A percentile compares a stretch with the other conserved stretches of the same genome.
phyloP scores from a whole-genome alignment of 805 yeast genomes.

The Candida hispaniensis region DNA sequence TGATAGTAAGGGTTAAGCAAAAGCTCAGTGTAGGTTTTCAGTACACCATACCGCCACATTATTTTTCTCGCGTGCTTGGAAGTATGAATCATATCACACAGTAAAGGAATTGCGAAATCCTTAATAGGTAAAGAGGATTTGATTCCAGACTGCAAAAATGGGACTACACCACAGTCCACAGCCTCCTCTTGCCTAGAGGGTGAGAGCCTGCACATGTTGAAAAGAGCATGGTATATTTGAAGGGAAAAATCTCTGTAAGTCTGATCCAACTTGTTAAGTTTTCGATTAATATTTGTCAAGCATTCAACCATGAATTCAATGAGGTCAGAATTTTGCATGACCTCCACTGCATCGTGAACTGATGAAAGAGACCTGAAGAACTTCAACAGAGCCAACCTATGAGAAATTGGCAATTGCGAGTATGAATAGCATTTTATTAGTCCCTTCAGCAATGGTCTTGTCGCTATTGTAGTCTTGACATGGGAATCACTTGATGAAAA shows the following conservation, averaged over 20 bases:
- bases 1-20: slow-evolving; percentile 48
- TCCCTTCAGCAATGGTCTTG: slow-evolving; percentile 29
- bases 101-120: slow-evolving; percentile 43
- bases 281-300: slow-evolving; percentile 17
- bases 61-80: slow-evolving; percentile 32
- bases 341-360: slow-evolving; percentile 23
- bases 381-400: slow-evolving; percentile 36
- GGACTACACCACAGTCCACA: slow-evolving; percentile 39
- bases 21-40: slow-evolving; percentile 33
- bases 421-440: slow-evolving; percentile 24
- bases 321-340: slow-evolving; percentile 30
- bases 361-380: slow-evolving; percentile 31
- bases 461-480: slow-evolving; percentile 29
- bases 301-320: slow-evolving; percentile 35
- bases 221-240: slow-evolving; percentile 39
- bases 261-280: no score
- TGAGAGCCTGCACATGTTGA: slow-evolving; percentile 43
- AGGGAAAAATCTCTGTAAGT: slow-evolving; percentile 35
- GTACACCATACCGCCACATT: slow-evolving; percentile 32
- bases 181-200: slow-evolving; percentile 37
- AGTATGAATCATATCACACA: slow-evolving; percentile 44
- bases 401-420: slow-evolving; percentile 22
- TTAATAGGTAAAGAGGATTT: slow-evolving; percentile 35
- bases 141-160: slow-evolving; percentile 34
- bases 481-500: slow-evolving; percentile 40